Evolutionary conservation across 148 eudicot genomes (phyloP).

Genomic region (Tetragonia tetragonoides): DNA sequence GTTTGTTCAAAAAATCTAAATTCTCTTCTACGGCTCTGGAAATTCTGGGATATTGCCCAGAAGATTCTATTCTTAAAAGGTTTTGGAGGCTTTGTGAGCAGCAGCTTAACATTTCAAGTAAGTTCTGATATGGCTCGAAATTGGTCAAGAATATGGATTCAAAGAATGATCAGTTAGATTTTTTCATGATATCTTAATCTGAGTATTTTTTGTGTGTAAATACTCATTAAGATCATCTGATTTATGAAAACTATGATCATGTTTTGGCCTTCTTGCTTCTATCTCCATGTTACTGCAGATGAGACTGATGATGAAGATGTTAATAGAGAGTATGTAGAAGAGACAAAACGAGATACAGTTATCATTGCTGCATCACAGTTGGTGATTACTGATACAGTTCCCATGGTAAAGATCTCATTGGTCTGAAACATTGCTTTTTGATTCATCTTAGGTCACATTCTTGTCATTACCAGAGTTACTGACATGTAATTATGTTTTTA

Average conservation of each 20-base stretch:
- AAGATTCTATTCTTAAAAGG: constrained; percentile 50
- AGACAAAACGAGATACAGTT: constrained; percentile 72
- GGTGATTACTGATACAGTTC: constrained; percentile 63
- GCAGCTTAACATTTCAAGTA: constrained; percentile 69
- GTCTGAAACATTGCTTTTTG: neutral
- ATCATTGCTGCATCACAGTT: constrained; percentile 79
- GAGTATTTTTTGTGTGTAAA: neutral
- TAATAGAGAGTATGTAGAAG: constrained; percentile 84
- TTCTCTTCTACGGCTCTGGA: constrained; percentile 70
- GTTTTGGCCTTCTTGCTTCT: neutral
- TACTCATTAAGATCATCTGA: neutral
- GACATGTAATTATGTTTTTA: constrained; percentile 10
- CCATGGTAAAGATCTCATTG: constrained; percentile 45
- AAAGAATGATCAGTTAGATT: neutral
- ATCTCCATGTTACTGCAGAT: constrained; percentile 35
- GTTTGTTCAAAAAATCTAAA: constrained; percentile 61
- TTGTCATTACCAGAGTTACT: neutral
- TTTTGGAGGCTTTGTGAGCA: constrained; percentile 85
- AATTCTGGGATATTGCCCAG: constrained; percentile 62
- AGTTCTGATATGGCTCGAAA: constrained; percentile 8
- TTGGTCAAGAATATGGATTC: neutral
- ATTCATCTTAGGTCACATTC: neutral
- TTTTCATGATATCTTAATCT: neutral
- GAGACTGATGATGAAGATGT: constrained; percentile 76
- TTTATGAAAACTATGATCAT: neutral